Base-by-base conservation (phyloP, 2,329 filamentous ascomycete genomes). In the Diaporthe sp. region DNA sequence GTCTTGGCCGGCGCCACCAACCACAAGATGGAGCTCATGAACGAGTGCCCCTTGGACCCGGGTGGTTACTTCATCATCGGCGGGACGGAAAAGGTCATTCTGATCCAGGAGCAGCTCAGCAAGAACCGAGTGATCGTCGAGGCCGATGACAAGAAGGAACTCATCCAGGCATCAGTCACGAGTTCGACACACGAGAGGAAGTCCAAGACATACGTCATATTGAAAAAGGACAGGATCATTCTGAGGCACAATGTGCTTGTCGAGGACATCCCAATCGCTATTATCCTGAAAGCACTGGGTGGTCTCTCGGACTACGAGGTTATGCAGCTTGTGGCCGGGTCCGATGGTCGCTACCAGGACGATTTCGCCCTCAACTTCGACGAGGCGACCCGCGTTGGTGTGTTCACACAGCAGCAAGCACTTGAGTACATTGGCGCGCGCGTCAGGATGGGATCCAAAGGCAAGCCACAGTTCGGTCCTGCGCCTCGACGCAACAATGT, bases 81-180 rank as follows among this genome's bases (percentile, higher is more conserved):
- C 80, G 97, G 97, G 62, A 98, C 97, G 28, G 97, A 99, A 84
- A 99, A 99, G 87, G 97, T 99, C 79, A 99, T 99, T 82, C 87
- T 99, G 58, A 97, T 99, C 19, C 97, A 99, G 84, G 97, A 99
- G 83, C 97, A 99, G 86, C 88, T 99, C 82, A 99, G 97, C 90
- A 99, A 99, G 90, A 99, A 99, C 85, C 92, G 97, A 87, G 94
- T 99, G 81, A 98, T 99, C 83, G 96, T 99, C 22, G 97, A 99
- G 85, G 93, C 95, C 73, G 94, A 96, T 80, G 90, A 93, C 71
- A 98, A 98, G 86, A 98, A 98, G 85, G 94, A 94, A 76, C 92
- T 98, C 78, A 96, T 98, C 74, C 95, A 96, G 79, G 97, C 97
- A 51, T 98, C 97, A 1, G 97, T 98, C 42, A 99, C 96, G 10